phyloP scores from a whole-genome alignment of 2,329 filamentous ascomycete species.

The Aulographum hederae region DNA sequence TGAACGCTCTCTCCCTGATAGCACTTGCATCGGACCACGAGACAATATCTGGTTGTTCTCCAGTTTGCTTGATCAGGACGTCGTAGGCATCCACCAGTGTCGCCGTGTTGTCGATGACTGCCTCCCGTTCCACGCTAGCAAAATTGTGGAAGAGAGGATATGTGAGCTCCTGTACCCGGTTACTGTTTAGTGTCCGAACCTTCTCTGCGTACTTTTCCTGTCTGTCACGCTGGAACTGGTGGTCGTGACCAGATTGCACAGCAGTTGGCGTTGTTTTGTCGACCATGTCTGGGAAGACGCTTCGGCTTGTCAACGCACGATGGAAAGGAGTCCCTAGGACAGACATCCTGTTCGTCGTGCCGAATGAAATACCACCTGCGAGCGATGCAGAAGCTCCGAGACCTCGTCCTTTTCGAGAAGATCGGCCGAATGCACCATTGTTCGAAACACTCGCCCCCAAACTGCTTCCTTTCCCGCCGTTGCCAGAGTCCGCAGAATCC shows the following conservation, averaged over 20 bases:
- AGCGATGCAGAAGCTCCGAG: slow-evolving; percentile 1
- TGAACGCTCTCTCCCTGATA: slow-evolving; percentile 59
- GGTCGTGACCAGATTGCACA: slow-evolving; percentile 38
- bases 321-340: slow-evolving; percentile 50
- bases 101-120: slow-evolving; percentile 35
- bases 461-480: slow-evolving; percentile 7
- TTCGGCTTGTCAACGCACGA: slow-evolving; percentile 7
- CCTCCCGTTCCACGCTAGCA: slow-evolving; percentile 50
- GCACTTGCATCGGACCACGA: slow-evolving; percentile 42
- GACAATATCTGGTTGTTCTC: slow-evolving; percentile 46
- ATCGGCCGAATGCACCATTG: slow-evolving; percentile 34
- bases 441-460: slow-evolving; percentile 16
- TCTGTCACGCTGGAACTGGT: slow-evolving; percentile 66
- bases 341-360: slow-evolving; percentile 56
- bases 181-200: slow-evolving; percentile 59
- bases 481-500: slow-evolving; percentile 13
- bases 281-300: slow-evolving; percentile 22
- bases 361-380: slow-evolving; percentile 30
- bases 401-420: slow-evolving; percentile 22
- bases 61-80: slow-evolving; percentile 61
- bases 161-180: slow-evolving; percentile 44
- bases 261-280: slow-evolving; percentile 28
- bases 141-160: slow-evolving; percentile 66
- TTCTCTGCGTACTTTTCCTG: slow-evolving; percentile 66
- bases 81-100: slow-evolving; percentile 53